Evolutionary conservation across 768 basidiomycete species (phyloP).

Genomic region (Termitomyces sp.): DNA sequence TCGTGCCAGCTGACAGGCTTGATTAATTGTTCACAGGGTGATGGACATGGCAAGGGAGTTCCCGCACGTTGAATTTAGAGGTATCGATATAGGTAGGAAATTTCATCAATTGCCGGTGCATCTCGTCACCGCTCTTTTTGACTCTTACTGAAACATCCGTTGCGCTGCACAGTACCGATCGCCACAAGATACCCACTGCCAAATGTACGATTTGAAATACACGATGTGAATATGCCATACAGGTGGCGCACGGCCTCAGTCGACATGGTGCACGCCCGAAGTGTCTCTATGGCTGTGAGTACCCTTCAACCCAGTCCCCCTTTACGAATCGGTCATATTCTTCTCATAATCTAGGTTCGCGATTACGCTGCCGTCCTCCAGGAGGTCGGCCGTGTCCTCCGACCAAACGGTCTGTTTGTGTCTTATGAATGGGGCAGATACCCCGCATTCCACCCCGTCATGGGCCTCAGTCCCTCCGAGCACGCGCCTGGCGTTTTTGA

Average conservation of each 20-base stretch:
- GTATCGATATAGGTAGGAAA: conserved; percentile 68
- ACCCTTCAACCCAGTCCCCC: neutral
- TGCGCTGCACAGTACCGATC: conserved; percentile 52
- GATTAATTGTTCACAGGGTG: conserved; percentile 40
- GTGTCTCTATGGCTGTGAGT: conserved; percentile 55
- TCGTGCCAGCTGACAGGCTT: conserved; percentile 1
- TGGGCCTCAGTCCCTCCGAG: conserved; percentile 18
- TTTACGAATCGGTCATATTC: neutral
- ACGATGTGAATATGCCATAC: conserved; percentile 48
- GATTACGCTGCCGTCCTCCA: conserved; percentile 47
- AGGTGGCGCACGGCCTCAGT: conserved; percentile 50
- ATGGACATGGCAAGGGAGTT: conserved; percentile 69
- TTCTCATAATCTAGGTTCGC: conserved; percentile 33
- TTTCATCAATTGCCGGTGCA: conserved; percentile 1
- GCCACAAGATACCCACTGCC: conserved; percentile 52
- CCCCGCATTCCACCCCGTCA: conserved; percentile 31
- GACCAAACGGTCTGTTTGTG: conserved; percentile 65
- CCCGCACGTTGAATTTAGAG: conserved; percentile 59
- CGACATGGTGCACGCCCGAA: conserved; percentile 65
- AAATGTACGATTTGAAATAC: conserved; percentile 64
- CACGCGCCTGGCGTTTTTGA: conserved; percentile 33
- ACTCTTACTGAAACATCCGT: conserved; percentile 1
- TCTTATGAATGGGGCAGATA: conserved; percentile 54
- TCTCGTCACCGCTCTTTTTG: conserved; percentile 7
- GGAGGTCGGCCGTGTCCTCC: conserved; percentile 60